Evolutionary conservation across 371 early-diverging fungal genomes (phyloP), one percentile per base, ranked within the genome.

Genomic region (Nematocida major): DNA sequence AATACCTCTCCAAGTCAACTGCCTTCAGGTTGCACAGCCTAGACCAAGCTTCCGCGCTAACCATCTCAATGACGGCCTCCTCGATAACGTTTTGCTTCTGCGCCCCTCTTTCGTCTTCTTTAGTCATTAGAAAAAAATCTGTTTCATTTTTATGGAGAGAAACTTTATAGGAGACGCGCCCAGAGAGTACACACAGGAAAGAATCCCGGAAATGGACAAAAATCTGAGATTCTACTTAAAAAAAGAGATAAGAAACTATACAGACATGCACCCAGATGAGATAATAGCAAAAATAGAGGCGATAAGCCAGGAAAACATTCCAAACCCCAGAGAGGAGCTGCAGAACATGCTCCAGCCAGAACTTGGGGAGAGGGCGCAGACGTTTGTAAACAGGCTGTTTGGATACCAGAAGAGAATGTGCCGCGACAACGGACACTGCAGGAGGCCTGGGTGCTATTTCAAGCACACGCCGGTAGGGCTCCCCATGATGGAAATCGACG

Each of bases 381-480:
- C 43, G 18, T 54, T 83, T 57, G 78, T 83, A n/a, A 68, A 66
- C 43, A 79, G 70, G 42, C 49, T 83, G 7, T 80, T 82, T 50
- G 70, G 68, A n/a, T 81, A 79, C 59, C 70, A 67, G 61, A 80
- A 79, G 45, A 66, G 54, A 66, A 13, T 38, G 0, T 82, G 81
- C 62, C 59, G 77, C 47, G 66, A 76, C 48, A 68, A 57, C 26
- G 50, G 28, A 2, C 53, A 62, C 49, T 80, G 79, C 57, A 65
- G 45, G 7, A 70, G 53, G 22, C 43, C 38, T 5, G 76, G 76
- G 0, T 73, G 76, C 51, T 73, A 73, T 53, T 73, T 47, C 38
- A 59, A 59, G 24, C 76, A 73, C 49, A 15, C 67, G 9, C 38
- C 51, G 4, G 38, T 47, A 11, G 63, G 40, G 15, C 48, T 47